phyloP scores from a whole-genome alignment of 1,284 basidiomycete species.

The Microstroma glucosiphilum region DNA sequence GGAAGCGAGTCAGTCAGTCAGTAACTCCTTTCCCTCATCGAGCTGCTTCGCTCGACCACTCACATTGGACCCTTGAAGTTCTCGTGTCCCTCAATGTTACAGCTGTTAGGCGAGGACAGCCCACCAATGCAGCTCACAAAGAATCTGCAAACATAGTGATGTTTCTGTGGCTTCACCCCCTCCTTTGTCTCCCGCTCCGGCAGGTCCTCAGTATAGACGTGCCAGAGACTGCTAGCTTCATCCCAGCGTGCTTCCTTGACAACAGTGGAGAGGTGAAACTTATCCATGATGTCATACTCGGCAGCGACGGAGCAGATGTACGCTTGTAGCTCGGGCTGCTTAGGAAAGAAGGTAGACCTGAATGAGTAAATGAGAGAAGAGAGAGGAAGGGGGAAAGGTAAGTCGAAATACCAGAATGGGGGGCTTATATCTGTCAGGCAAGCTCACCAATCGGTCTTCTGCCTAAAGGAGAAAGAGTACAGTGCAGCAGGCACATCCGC shows the following conservation, averaged over 20 bases:
- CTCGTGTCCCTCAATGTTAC: constrained; percentile 39
- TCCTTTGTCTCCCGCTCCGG: constrained; percentile 3
- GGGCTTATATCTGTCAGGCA: constrained; percentile 8
- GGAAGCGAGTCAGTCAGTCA: constrained; percentile 11
- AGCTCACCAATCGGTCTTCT: constrained; percentile 38
- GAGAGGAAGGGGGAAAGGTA: not conserved
- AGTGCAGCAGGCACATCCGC: constrained; percentile 47
- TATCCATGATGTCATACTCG: constrained; percentile 28
- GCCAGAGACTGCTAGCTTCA: constrained; percentile 39
- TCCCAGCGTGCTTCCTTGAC: constrained; percentile 39
- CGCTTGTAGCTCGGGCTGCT: constrained; percentile 28
- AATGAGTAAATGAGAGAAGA: not conserved
- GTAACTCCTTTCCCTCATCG: not conserved
- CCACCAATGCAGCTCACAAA: constrained; percentile 44
- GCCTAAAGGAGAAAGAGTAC: constrained; percentile 46
- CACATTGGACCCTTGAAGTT: constrained; percentile 33
- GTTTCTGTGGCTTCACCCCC: constrained; percentile 11
- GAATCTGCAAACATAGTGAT: constrained; percentile 44
- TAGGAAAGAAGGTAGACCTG: not conserved
- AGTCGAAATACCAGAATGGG: constrained; percentile 21
- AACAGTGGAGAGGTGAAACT: constrained; percentile 34
- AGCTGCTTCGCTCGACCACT: not conserved
- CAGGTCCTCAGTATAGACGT: constrained; percentile 31
- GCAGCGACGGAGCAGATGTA: constrained; percentile 39
- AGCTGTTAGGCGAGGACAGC: constrained; percentile 40